Evolutionary conservation across 2,329 filamentous ascomycete genomes (phyloP), one percentile per base, ranked within the genome.

Genomic region (Paecilomyces fulvus): DNA sequence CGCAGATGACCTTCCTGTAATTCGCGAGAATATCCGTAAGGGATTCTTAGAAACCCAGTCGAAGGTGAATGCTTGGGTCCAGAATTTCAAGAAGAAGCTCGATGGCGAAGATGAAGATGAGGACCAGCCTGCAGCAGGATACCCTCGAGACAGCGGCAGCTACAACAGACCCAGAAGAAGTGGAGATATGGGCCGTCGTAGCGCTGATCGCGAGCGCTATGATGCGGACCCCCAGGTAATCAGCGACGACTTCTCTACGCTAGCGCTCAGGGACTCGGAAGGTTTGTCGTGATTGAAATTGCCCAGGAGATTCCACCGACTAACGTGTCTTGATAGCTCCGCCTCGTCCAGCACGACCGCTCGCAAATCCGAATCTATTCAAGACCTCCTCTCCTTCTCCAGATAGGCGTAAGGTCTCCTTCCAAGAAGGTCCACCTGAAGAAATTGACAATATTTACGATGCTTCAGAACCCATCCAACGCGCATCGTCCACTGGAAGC

Each of bases 41-140:
- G 94, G 94, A 3, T 99, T 99, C 75, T 68, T 91, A 55, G 92
- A 99, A 68, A 97, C 94, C 1, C 94, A 97, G 75, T 86, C 83
- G 55, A 95, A 89, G 68, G 89, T 99, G 65, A 97, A 95, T 75
- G 83, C 84, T 52, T 97, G 92, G 92, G 90, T 99, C 65, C 88
- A 83, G 53, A 91, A 85, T 60, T 79, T 99, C 70, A 94, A 90
- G 77, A 97, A 97, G 82, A 90, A 87, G 73, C 83, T 99, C 31
- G 92, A 97, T 66, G 92, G 94, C 52, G 90, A 94, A 61, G 89
- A 28, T 5, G 25, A 91, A 55, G 88, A 91, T 23, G 83, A 85
- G 63, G 62, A 69, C 58, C 59, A 68, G 66, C 30, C 64, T 46
- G 51, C 63, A 64, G 77, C 71, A 63, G 69, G 69, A 55, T 70